These are phyloP conservation scores for Agrostemma githago DNA, from an alignment of 148 eudicot genomes.

Conservation along the genomic window DNA sequence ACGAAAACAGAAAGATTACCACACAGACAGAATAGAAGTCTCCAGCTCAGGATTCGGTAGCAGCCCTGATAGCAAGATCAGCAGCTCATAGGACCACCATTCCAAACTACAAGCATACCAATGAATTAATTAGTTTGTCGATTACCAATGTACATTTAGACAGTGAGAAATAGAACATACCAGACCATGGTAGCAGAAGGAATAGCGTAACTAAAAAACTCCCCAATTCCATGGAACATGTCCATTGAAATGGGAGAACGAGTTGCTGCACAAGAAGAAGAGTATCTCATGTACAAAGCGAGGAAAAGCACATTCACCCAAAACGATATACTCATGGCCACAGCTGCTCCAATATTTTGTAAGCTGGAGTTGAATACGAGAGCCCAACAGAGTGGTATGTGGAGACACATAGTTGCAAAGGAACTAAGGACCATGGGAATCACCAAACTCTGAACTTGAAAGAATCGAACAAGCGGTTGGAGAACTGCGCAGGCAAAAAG, in stretches of 20 bases:
- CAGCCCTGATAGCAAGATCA: constrained; percentile 75
- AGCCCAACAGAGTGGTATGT: constrained; percentile 68
- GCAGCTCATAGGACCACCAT: constrained; percentile 93
- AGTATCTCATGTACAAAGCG: constrained; percentile 51
- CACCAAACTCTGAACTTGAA: constrained; percentile 64
- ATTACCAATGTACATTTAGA: neutral
- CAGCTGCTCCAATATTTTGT: constrained; percentile 59
- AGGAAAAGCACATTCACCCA: constrained; percentile 63
- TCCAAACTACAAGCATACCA: constrained; percentile 47
- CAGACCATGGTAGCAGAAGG: constrained; percentile 88
- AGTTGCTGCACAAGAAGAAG: constrained; percentile 51
- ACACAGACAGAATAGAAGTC: constrained; percentile 68
- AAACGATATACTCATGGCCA: constrained; percentile 52
- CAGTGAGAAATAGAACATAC: constrained; percentile 26
- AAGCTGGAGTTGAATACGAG: constrained; percentile 64
- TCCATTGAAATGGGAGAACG: constrained; percentile 66
- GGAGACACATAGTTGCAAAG: constrained; percentile 40
- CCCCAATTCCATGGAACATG: constrained; percentile 50
- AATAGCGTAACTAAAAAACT: constrained; percentile 70
- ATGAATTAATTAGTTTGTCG: neutral
- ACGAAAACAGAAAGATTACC: constrained; percentile 31
- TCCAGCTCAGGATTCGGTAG: constrained; percentile 78
- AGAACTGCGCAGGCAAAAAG: constrained; percentile 56
- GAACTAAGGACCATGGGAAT: constrained; percentile 66
- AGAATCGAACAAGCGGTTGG: constrained; percentile 72